phyloP scores from a whole-genome alignment of 116 monocot species.

The Posidonia oceanica region DNA sequence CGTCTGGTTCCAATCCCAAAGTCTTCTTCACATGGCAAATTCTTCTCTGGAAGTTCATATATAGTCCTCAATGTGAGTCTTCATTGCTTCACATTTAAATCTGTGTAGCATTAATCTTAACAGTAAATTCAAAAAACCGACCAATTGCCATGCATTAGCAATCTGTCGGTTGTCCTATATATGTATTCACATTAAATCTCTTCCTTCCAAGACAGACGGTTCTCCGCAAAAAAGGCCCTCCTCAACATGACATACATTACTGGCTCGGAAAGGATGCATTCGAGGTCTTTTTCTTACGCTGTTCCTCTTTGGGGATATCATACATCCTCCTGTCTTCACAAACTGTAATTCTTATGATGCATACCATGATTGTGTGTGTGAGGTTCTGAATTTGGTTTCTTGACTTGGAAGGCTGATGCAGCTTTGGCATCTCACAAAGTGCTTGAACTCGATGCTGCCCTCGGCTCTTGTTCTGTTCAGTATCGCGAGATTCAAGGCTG shows the following conservation, averaged over 20 bases:
- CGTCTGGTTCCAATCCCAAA: conserved; percentile 27
- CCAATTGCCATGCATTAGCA: not conserved
- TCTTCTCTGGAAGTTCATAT: conserved; percentile 49
- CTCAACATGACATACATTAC: conserved; percentile 33
- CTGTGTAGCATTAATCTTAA: not conserved
- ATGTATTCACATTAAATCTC: too few relatives aligned
- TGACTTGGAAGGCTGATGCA: conserved; percentile 25
- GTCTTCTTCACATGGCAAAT: conserved; percentile 50
- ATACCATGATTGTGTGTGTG: not conserved
- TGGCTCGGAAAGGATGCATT: conserved; percentile 40
- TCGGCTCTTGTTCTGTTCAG: conserved; percentile 49
- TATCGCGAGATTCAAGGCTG: conserved; percentile 43
- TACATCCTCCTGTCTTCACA: not conserved
- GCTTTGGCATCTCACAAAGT: conserved; percentile 42
- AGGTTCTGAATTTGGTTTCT: not conserved
- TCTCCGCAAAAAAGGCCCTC: conserved; percentile 16
- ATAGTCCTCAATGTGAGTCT: conserved; percentile 41
- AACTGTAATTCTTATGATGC: not conserved
- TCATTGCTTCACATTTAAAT: not conserved
- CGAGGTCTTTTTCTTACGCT: conserved; percentile 11
- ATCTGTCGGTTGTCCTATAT: not conserved
- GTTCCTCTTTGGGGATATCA: not conserved
- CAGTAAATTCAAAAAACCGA: not conserved
- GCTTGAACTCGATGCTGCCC: conserved; percentile 34
- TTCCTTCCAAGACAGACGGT: conserved; percentile 14